Percentiles rank a stretch among this genome's conserved stretches.
Evolutionary conservation across 2,329 filamentous ascomycete species (phyloP).

Genomic region (Fusarium ramigenum): DNA sequence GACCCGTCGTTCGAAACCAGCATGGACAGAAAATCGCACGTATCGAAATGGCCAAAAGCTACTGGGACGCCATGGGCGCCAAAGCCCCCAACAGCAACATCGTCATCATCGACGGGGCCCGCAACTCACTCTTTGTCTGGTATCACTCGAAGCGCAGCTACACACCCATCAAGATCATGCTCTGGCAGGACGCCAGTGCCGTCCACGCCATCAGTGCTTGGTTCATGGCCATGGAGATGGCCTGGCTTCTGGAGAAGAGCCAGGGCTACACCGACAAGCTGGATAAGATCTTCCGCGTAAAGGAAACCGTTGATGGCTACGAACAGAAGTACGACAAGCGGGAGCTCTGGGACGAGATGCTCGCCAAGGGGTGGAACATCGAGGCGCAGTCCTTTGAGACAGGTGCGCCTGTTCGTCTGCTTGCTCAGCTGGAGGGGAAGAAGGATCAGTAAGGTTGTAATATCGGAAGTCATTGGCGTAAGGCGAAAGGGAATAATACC

Average conservation of each 20-base stretch:
- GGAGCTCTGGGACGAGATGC: conserved; percentile 44
- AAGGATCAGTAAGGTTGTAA: conserved; percentile 38
- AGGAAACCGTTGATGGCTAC: conserved; percentile 16
- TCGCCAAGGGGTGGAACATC: conserved; percentile 48
- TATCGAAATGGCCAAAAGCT: conserved; percentile 55
- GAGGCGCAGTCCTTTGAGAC: conserved; percentile 51
- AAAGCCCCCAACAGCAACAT: conserved; percentile 26
- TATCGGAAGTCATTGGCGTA: background rate
- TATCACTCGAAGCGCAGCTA: conserved; percentile 29
- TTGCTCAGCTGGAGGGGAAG: conserved; percentile 29
- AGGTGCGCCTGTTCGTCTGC: conserved; percentile 47
- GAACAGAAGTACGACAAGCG: conserved; percentile 31
- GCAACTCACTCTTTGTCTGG: conserved; percentile 45
- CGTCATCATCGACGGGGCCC: conserved; percentile 44
- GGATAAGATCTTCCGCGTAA: conserved; percentile 28
- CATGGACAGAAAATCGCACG: conserved; percentile 41
- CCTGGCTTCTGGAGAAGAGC: conserved; percentile 45
- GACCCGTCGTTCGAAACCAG: conserved; percentile 44
- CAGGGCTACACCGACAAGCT: conserved; percentile 34
- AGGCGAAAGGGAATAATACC: conserved; percentile 7
- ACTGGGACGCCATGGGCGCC: conserved; percentile 49
- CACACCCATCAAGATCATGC: conserved; percentile 48
- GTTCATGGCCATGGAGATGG: conserved; percentile 51
- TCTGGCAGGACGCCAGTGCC: conserved; percentile 45
- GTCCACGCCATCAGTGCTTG: conserved; percentile 48